Base-by-base conservation (phyloP, 768 basidiomycete genomes). In the Collybiopsis luxurians region DNA sequence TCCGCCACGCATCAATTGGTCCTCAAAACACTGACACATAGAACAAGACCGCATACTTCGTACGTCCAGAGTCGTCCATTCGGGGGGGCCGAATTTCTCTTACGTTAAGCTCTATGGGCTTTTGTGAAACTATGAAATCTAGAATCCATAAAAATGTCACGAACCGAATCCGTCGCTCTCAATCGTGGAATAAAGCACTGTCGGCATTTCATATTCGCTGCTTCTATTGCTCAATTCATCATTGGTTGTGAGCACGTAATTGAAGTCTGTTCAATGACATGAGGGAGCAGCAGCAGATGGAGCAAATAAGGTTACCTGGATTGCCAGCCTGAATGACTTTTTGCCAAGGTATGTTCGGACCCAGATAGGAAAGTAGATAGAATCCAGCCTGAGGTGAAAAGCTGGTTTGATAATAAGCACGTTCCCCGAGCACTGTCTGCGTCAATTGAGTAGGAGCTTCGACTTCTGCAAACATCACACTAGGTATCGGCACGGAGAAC, bases 11-110 rank as follows among this genome's bases (percentile, higher is more conserved):
- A n/a, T n/a, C n/a, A 13, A 39, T 38, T 12, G 6, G 9, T 19
- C 23, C 11, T 40, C 11, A 39, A 39, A 48, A 42, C 28, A 71
- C 78, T 64, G 68, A 95, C 84, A 96, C 91, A 43, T 82, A 77
- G 77, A 98, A 94, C 27, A 99, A 75, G 21, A 98, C 94, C 1
- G 97, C 92, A 66, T 99, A 98, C 69, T 96, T 95, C 9, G 89
- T 92, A 43, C 91, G 85, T n/a, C 97, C 97, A 21, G 92, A 89
- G 64, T 90, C 87, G 63, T 99, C 97, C 86, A 98, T 90, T 57
- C 82, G 79, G 3, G 94, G 93, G 17, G 97, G 97, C 15, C 92
- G 84, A 62, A 96, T 82, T 73, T 98, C 95, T 65, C 90, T 80
- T 55, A 91, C 90, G 69, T 97, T 97, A 55, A 98, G 75, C 65